Evolutionary conservation across 2,329 filamentous ascomycete genomes (phyloP), one percentile per base, ranked within the genome.

Genomic region (Spiromastix sp.): DNA sequence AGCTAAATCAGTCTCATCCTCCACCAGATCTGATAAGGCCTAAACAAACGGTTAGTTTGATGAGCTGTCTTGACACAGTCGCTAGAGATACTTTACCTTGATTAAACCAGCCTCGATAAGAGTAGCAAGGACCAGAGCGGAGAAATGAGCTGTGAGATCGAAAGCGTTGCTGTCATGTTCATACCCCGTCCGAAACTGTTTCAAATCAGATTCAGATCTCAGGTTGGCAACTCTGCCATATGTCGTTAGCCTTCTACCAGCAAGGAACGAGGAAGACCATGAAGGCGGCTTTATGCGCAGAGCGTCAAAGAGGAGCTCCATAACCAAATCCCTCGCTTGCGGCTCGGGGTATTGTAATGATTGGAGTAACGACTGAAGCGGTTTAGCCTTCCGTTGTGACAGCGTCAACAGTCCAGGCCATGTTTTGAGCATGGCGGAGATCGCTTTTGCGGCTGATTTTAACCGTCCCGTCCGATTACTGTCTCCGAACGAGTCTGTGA

Each of bases 241-340:
- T 0, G 91, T 98, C 1, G 93, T 98, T 30, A 98, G 67, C 40
- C 93, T 73, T 45, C 91, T 76, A 5, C 91, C 93, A 22, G 93
- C 91, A 30, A 98, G 72, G 55, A 94, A 98, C 0, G 89, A 93
- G 0, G 85, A 87, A 5, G 91, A 93, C 91, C 91, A 98, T 6
- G 86, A 79, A 28, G 91, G 78, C 39, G 87, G 81, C 48, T 96
- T 96, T 52, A 98, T 95, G 22, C 89, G 78, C 34, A 98, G 63
- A 13, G 79, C 71, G 48, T 80, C 77, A 48, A 93, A 95, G 12
- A 98, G 61, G 9, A 98, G 66, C 55, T 98, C 91, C 41, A 98
- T 70, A 12, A 95, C 77, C 1, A 87, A 80, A 51, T 93, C 86
- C 32, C 76, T 64, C 6, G 74, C 68, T 39, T 68, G 60, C 1